Evolutionary conservation across 2,329 filamentous ascomycete species (phyloP), one percentile per base, ranked within the genome.

Genomic region (Claviceps monticola): DNA sequence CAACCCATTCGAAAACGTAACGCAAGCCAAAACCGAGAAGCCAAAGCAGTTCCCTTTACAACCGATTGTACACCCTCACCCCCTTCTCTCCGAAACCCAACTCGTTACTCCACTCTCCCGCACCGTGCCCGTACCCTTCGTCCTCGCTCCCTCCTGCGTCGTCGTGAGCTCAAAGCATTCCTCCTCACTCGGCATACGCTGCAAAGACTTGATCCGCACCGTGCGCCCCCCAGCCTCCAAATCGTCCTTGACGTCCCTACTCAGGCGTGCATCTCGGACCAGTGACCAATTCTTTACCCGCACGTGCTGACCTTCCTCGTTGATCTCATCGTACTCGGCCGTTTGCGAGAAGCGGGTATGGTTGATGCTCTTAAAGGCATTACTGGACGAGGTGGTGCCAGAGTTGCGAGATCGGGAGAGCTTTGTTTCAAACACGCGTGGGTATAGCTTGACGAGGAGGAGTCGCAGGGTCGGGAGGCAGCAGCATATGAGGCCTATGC

Each of bases 401-500:
- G 26, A 14, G 26, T 34, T 48, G 17, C 38, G 45, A 8, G 39
- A 44, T 16, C 42, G 29, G 8, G 51, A 49, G 8, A 9, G 37
- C n/a, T 46, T 14, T 11, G 46, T 52, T 13, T 46, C 46, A 42
- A 46, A 49, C 6, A 46, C 42, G 34, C 46, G 46, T 3, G 51
- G 51, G 7, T 3, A 50, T 11, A 48, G 21, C 17, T 49, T 48
- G 4, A 53, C n/a, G 5, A 63, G 53, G n/a, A 61, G 54, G 1
- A 61, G 53, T 9, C 61, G 59, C 4, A 61, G 44, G 11, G 59
- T 53, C 5, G 61, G 60, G 46, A 63, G 55, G 51, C 58, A 62
- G 37, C 56, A 55, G 46, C 60, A 62, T 19, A 62, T 60, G 50
- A 63, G 57, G 38, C 59, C 59, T 14, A 57, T 53, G 36, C 56